Base-by-base conservation (phyloP, 2,329 filamentous ascomycete genomes). In the Phyllosticta citribraziliensis region DNA sequence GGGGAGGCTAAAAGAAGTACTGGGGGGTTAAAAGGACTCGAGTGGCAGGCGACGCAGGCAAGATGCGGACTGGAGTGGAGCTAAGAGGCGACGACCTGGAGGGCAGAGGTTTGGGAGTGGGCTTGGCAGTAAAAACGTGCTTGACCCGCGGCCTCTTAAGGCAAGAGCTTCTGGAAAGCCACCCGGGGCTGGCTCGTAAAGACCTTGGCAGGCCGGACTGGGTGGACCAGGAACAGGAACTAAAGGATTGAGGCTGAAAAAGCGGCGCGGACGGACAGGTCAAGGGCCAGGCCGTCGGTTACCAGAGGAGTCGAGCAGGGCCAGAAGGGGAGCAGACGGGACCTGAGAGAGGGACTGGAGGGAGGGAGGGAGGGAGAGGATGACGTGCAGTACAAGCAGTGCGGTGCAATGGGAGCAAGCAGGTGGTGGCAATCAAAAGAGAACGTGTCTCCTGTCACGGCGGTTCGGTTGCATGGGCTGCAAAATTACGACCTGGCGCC, bases 171-270 rank as follows among this genome's bases (percentile, higher is more conserved):
- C 25, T 55, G 40, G 59, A 50, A 53, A 52, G 55, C 54, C 52
- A n/a, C 57, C 33, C 58, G 33, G 35, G 58, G n/a, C 52, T 20
- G 52, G 58, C 50, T 61, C 59, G 59, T 61, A 61, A 56, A 56
- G 54, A 25, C 50, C 59, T 61, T 61, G 59, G 55, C 59, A 55
- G 17, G 27, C 52, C 54, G 59, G 55, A 51, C 50, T 54, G 55
- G 59, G 54, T 55, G 54, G 50, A 55, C 40, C 58, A 56, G 58
- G 58, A 60, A 60, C 58, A 60, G 58, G 58, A 60, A 60, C 55
- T 25, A 56, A 22, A 60, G 53, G 53, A 56, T 56, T 52, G 35
- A 20, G 52, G 53, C 58, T 60, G 58, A 60, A 35, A 19, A n/a
- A 47, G 40, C 40, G 40, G 40, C 40, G 40, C 40, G 14, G 40